Base-by-base conservation (phyloP, 1,284 basidiomycete species). In the Fomitopsis schrenkii region DNA sequence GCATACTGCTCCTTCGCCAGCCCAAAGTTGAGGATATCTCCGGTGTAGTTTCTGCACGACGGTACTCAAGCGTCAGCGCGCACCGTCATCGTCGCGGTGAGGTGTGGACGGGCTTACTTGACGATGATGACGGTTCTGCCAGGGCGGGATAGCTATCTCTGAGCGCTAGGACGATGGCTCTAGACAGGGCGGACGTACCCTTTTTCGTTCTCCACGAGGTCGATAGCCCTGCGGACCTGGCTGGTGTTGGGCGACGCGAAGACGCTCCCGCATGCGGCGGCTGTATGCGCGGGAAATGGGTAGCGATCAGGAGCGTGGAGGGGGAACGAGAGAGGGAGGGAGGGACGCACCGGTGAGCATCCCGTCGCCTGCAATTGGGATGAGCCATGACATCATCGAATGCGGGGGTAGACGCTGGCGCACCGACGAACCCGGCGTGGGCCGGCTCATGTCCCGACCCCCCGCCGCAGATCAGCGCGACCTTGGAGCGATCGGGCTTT, bases 371-470 rank as follows among this genome's bases (percentile, higher is more conserved):
- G 75, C 46, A 40, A 50, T 59, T 26, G 7, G 41, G 22, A 33
- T 44, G 54, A 12, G 42, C 14, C n/a, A 59, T 53, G 50, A 48
- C 33, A 38, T 40, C 54, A 48, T 50, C 26, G 28, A 6, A 22
- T 15, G 48, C 10, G n/a, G 40, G 22, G 35, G 17, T 19, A 54
- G 61, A 41, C 36, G 26, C 38, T 5, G 35, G 19, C 28, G 59
- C 63, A 89, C 90, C 90, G 35, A 93, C 90, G 67, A 91, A 94
- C 1, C 87, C 91, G 17, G 91, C 84, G 74, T 95, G 91, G 19
- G 93, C 84, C 28, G 95, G 95, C 71, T 97, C 95, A 73, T 97
- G 95, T 1, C 95, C 95, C 38, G 90, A 89, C 42, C 95, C 95
- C 28, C 95, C 95, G 28, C 95, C 95, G 65, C 91, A 95, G 68